phyloP scores from a whole-genome alignment of 2,329 filamentous ascomycete genomes.

The Acarospora socialis region DNA sequence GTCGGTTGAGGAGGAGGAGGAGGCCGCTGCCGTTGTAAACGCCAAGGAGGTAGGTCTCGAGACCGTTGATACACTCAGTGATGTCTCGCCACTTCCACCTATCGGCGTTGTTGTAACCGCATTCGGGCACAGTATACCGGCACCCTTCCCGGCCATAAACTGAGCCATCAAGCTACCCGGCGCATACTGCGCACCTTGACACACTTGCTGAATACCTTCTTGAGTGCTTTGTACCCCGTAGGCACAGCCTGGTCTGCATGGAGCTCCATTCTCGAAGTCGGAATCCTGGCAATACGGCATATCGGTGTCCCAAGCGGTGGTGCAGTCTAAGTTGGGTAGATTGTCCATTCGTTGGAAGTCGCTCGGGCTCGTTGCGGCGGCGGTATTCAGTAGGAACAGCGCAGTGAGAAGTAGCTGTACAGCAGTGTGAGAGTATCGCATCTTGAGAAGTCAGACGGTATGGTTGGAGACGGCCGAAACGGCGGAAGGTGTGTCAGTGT shows the following conservation, averaged over 20 bases:
- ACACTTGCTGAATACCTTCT: conserved; percentile 9
- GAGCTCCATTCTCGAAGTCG: conserved; percentile 8
- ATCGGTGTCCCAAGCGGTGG: conserved; percentile 10
- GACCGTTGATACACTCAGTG: background rate
- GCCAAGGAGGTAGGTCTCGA: conserved; percentile 1
- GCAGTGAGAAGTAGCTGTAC: no score
- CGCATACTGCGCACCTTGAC: conserved; percentile 11
- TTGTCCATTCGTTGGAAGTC: conserved; percentile 10
- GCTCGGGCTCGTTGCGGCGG: conserved; percentile 7
- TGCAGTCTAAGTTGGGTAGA: conserved; percentile 10
- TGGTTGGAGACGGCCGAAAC: no score
- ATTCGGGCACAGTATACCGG: conserved; percentile 13
- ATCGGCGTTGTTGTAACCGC: background rate
- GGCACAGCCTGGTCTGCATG: conserved; percentile 14
- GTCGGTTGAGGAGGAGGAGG: background rate
- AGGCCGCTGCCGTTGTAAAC: background rate
- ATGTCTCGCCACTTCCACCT: background rate
- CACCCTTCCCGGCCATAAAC: conserved; percentile 12
- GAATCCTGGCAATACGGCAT: conserved; percentile 9
- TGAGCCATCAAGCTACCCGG: conserved; percentile 14
- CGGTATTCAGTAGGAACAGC: background rate
- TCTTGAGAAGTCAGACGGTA: no score
- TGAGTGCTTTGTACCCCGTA: conserved; percentile 9
- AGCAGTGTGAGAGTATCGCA: no score
- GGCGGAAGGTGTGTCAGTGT: no score